Base-by-base conservation (phyloP, 2,329 filamentous ascomycete species). In the Colletotrichum sp. region DNA sequence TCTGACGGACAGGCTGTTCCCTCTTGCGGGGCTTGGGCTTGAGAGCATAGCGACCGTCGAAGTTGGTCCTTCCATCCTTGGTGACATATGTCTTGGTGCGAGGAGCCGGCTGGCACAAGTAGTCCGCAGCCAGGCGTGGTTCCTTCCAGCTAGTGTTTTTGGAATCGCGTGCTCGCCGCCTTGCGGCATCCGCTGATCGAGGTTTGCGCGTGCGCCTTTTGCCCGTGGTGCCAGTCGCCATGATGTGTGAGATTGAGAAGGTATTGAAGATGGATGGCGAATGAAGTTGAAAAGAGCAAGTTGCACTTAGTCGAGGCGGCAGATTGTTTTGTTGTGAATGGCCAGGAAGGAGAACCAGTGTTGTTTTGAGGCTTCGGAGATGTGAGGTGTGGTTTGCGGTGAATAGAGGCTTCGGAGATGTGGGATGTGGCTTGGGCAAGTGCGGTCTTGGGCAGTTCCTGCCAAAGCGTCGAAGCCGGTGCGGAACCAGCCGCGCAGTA, bases 71-170 rank as follows among this genome's bases (percentile, higher is more conserved):
- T 8, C 75, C 73, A 38, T 76, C 48, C 8, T 77, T 76, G 28
- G 57, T 66, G 26, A 73, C 60, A 18, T 76, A 69, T 28, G 26
- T 58, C 16, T 38, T 68, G 8, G 26, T 30, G 10, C 52, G 26
- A 30, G 71, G 21, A 26, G 67, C 26, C 8, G 67, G 63, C 48
- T 30, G 38, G 7, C 30, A 34, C n/a, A 77, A 60, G 18, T 76
- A 26, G 48, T 77, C 75, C 16, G 57, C n/a, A 16, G 48, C 55
- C 28, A 77, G 34, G 18, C 60, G 72, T n/a, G 75, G 75, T n/a
- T 77, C 75, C 55, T 55, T 69, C 72, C 72, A 77, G 26, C 26
- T 6, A 16, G 16, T 12, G 6, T 10, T 24, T 28, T 63, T 63
- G 32, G 12, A 34, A n/a, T 34, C n/a, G n/a, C 26, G 24, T 12